Conservation (phyloP, 139 green algal species). For the Dunaliella sp. region DNA sequence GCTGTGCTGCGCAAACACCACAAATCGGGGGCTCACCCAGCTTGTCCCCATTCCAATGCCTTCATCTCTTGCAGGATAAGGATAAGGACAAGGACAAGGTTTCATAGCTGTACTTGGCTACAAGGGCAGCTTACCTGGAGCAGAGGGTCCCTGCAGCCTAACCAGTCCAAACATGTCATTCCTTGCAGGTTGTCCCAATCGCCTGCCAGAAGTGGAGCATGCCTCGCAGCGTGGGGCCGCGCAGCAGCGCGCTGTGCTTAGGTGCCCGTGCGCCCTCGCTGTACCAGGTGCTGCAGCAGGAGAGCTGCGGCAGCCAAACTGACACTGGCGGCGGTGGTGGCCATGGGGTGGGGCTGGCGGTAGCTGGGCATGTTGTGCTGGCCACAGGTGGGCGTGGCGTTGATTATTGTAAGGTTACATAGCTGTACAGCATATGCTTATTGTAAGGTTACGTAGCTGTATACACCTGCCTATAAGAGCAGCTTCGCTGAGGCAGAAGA, state of each 20-base stretch:
- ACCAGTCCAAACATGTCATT: background rate
- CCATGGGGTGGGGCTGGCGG: background rate
- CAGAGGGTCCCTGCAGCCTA: background rate
- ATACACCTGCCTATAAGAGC: no score
- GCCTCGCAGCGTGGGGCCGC: background rate
- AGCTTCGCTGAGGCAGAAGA: no score
- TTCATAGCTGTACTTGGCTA: no score
- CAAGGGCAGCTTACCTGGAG: background rate
- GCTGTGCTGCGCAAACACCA: no score
- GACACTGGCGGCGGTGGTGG: background rate
- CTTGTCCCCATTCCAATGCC: background rate
- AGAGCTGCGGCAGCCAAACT: background rate
- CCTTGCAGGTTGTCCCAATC: background rate
- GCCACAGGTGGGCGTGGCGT: background rate
- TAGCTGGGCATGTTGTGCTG: background rate
- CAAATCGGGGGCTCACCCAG: background rate
- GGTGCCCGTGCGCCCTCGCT: background rate
- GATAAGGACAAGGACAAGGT: no score
- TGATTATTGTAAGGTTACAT: no score
- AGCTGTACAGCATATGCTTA: no score
- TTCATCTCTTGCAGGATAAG: no score
- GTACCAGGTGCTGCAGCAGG: background rate
- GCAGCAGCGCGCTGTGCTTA: background rate
- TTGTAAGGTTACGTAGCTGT: no score
- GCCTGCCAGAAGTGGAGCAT: constrained; percentile 1